Conservation (phyloP, 768 basidiomycete genomes). For the Chalciporus piperatus region DNA sequence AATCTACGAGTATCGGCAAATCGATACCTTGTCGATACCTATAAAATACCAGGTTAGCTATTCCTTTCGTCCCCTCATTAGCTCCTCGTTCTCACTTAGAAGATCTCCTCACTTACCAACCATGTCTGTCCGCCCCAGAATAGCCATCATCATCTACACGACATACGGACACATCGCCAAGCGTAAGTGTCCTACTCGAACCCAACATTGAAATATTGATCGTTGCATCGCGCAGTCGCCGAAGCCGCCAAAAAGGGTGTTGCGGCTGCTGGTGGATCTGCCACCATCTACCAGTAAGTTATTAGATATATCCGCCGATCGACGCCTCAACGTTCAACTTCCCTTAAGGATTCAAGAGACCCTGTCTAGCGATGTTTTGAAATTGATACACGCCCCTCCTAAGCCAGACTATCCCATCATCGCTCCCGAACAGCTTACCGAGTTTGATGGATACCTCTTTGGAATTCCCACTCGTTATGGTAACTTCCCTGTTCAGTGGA, state of each 20-base stretch:
- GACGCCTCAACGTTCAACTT: neutral
- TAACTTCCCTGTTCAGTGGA: constrained; percentile 53
- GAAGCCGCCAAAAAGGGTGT: constrained; percentile 50
- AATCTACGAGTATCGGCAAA: too few relatives aligned
- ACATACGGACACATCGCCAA: constrained; percentile 72
- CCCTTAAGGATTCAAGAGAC: constrained; percentile 72
- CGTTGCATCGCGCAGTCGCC: constrained; percentile 49
- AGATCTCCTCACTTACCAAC: neutral
- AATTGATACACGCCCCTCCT: constrained; percentile 64
- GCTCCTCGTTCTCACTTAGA: too few relatives aligned
- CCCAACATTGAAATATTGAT: neutral
- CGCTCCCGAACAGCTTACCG: constrained; percentile 6
- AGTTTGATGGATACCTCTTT: constrained; percentile 40
- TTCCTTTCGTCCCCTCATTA: too few relatives aligned
- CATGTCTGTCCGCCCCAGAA: constrained; percentile 48
- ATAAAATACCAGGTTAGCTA: too few relatives aligned
- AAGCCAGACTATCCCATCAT: constrained; percentile 55
- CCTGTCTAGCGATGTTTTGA: constrained; percentile 63
- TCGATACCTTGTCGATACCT: too few relatives aligned
- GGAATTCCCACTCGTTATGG: constrained; percentile 48
- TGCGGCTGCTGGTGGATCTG: constrained; percentile 46
- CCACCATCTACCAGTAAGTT: constrained; percentile 55
- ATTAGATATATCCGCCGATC: neutral
- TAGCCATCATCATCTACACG: constrained; percentile 74
- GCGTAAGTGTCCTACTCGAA: constrained; percentile 40